phyloP scores from a whole-genome alignment of 345 rosid genomes.

The Populus pruinosa region DNA sequence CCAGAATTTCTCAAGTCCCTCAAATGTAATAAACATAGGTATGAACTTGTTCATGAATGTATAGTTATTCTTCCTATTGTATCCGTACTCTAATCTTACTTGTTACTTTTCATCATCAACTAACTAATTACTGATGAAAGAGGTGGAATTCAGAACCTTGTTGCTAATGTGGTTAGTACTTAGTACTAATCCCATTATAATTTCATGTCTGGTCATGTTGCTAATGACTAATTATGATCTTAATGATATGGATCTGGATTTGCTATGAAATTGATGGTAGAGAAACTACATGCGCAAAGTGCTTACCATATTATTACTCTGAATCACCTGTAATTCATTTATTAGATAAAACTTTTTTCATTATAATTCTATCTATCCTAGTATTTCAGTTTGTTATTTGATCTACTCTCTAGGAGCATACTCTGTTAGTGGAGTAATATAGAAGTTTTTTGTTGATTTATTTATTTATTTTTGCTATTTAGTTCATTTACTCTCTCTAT shows the following conservation, averaged over 20 bases:
- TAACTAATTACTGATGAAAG: slow-evolving; percentile 42
- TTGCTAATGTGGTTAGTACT: slow-evolving; percentile 43
- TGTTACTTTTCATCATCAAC: slow-evolving; percentile 27
- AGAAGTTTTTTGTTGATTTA: too few relatives aligned
- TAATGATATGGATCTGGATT: neutral
- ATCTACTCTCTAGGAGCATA: too few relatives aligned
- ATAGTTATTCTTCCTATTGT: neutral
- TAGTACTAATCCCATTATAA: neutral
- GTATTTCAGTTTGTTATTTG: too few relatives aligned
- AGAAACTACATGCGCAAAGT: slow-evolving; percentile 36
- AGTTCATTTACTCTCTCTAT: too few relatives aligned
- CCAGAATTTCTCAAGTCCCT: slow-evolving; percentile 64
- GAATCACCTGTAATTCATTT: slow-evolving; percentile 62
- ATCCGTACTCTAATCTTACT: too few relatives aligned
- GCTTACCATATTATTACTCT: slow-evolving; percentile 39
- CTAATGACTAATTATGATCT: neutral
- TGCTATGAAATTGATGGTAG: slow-evolving; percentile 34
- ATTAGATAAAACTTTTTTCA: too few relatives aligned
- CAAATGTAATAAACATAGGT: slow-evolving; percentile 53
- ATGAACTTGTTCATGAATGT: neutral
- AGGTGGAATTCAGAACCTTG: slow-evolving; percentile 37
- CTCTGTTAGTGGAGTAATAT: too few relatives aligned
- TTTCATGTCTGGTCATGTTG: neutral
- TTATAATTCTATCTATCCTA: too few relatives aligned
- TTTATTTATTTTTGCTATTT: too few relatives aligned